phyloP scores from a whole-genome alignment of 257 asterid species.

The Solanum infundibuliforme region DNA sequence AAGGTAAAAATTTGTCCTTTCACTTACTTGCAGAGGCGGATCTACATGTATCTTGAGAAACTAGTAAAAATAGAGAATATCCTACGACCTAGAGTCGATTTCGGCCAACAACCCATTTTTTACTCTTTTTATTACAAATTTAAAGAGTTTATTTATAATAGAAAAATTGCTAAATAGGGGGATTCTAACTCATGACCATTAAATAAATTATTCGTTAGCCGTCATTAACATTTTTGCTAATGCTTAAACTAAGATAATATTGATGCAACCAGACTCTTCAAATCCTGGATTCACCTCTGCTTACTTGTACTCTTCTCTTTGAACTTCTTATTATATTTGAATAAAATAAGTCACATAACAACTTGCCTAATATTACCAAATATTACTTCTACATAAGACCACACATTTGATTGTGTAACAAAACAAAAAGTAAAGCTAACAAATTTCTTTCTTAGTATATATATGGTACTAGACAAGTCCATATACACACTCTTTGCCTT shows the following conservation, averaged over 20 bases:
- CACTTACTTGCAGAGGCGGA: background rate
- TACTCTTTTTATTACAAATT: no score
- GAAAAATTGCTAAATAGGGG: no score
- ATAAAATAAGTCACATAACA: background rate
- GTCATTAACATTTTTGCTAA: no score
- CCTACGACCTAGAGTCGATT: no score
- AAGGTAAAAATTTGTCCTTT: background rate
- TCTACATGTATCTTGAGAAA: no score
- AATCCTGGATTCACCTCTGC: fast-evolving
- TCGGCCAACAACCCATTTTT: no score
- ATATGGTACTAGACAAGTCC: background rate
- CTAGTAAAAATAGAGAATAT: no score
- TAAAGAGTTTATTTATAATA: no score
- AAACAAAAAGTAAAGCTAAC: background rate
- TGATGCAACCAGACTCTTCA: fast-evolving
- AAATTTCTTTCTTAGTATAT: background rate
- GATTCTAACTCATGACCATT: no score
- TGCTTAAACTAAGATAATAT: no score
- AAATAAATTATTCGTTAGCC: no score
- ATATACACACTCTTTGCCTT: background rate
- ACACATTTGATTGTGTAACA: background rate
- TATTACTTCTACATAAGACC: background rate
- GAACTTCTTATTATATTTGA: background rate
- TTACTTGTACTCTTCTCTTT: background rate
- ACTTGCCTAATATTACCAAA: background rate